Conservation (phyloP, 1,284 basidiomycete species). For the Cryptococcus wingfieldii region DNA sequence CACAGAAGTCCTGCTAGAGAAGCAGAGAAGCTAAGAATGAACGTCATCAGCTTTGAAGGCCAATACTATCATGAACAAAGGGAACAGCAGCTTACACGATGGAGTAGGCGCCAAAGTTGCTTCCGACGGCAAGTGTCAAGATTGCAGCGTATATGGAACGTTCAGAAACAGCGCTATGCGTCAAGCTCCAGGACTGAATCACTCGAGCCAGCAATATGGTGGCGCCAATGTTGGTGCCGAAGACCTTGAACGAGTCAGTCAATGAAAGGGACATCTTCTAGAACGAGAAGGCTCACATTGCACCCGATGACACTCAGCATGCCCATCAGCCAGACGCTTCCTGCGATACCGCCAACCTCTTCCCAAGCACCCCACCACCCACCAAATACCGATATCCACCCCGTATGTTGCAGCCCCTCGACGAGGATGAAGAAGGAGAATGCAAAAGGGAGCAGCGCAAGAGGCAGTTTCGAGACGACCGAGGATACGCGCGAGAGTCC, state of each 20-base stretch:
- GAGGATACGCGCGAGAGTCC: not conserved
- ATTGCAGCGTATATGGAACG: constrained; percentile 45
- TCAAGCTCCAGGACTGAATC: constrained; percentile 39
- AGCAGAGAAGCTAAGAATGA: constrained; percentile 58
- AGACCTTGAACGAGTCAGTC: constrained; percentile 50
- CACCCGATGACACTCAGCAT: constrained; percentile 66
- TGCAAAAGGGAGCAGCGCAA: constrained; percentile 73
- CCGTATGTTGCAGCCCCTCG: constrained; percentile 72
- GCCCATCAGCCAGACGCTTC: constrained; percentile 54
- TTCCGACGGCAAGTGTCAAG: constrained; percentile 70
- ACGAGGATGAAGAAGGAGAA: constrained; percentile 95
- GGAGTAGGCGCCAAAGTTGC: constrained; percentile 88
- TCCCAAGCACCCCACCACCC: constrained; percentile 62
- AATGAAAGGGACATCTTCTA: constrained; percentile 1
- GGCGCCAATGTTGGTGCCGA: constrained; percentile 92
- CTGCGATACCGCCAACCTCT: constrained; percentile 44
- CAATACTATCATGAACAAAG: not conserved
- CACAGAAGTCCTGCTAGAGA: constrained; percentile 88
- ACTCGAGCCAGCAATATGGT: constrained; percentile 72
- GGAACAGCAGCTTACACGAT: constrained; percentile 58
- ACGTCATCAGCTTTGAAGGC: not conserved
- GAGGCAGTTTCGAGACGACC: constrained; percentile 55
- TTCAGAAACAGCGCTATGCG: constrained; percentile 25
- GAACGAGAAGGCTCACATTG: constrained; percentile 56
- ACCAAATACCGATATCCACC: constrained; percentile 88